phyloP scores from a whole-genome alignment of 352 stramenopile genomes.

The Pythium insidiosum region DNA sequence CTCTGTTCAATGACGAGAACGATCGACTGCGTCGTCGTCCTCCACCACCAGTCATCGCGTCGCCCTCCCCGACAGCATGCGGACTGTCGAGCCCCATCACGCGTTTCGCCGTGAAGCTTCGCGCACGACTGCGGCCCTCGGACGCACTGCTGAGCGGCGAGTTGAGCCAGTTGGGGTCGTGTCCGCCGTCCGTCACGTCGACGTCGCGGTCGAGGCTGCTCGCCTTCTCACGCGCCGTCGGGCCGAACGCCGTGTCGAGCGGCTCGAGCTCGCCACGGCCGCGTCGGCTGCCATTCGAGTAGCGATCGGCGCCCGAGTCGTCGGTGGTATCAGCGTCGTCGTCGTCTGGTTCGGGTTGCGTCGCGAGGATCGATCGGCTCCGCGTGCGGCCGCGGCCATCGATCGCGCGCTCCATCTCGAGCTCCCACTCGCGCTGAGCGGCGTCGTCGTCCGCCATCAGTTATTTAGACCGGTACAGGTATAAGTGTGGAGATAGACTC shows the following conservation, averaged over 20 bases:
- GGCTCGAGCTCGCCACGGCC: constrained; percentile 3
- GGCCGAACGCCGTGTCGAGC: neutral
- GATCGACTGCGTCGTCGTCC: constrained; percentile 54
- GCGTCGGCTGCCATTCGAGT: constrained; percentile 7
- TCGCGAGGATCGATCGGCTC: constrained; percentile 71
- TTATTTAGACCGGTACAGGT: too few relatives aligned
- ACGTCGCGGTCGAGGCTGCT: constrained; percentile 18
- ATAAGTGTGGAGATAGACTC: too few relatives aligned
- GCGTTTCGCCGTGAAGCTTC: constrained; percentile 42
- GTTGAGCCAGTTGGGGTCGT: constrained; percentile 25
- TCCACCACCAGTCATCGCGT: neutral
- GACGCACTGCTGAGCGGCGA: constrained; percentile 12
- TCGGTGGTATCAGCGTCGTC: constrained; percentile 6
- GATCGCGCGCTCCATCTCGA: constrained; percentile 76
- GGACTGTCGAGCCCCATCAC: constrained; percentile 22
- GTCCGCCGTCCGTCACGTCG: constrained; percentile 24
- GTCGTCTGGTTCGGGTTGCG: constrained; percentile 22
- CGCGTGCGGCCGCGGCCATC: constrained; percentile 63
- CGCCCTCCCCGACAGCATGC: too few relatives aligned
- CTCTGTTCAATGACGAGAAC: constrained; percentile 39
- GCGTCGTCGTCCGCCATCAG: constrained; percentile 42
- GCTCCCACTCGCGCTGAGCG: constrained; percentile 57
- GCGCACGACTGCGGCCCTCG: constrained; percentile 19
- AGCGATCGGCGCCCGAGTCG: neutral
- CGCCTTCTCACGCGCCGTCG: constrained; percentile 8